Evolutionary conservation across 495 filamentous ascomycete species (phyloP).

Genomic region (Pyrenopolyporus hunteri): DNA sequence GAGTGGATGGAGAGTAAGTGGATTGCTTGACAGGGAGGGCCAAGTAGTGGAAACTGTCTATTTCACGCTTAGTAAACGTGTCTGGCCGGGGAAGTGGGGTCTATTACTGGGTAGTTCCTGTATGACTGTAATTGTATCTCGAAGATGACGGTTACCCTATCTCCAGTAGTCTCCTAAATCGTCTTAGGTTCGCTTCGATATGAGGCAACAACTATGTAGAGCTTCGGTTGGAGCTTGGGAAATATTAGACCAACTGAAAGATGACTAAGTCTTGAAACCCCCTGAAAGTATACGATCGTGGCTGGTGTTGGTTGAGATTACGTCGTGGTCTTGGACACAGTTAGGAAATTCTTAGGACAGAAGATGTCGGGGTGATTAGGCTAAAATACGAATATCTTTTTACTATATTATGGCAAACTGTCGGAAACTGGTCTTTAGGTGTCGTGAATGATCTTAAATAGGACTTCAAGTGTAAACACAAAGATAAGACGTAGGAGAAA

Average conservation of each 20-base stretch:
- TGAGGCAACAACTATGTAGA: too few relatives aligned
- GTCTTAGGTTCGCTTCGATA: too few relatives aligned
- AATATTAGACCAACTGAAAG: not conserved
- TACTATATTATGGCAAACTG: conserved; percentile 20
- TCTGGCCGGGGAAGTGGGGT: not conserved
- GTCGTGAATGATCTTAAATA: conserved; percentile 34
- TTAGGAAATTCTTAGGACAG: conserved; percentile 5
- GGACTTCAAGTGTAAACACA: conserved; percentile 18
- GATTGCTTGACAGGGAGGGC: not conserved
- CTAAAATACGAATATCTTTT: conserved; percentile 28
- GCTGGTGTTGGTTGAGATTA: not conserved
- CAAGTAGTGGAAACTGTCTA: not conserved
- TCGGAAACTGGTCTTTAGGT: conserved; percentile 26
- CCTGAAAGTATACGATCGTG: not conserved
- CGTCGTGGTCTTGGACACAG: conserved; percentile 19
- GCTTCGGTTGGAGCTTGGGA: too few relatives aligned
- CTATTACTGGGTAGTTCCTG: too few relatives aligned
- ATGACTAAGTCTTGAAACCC: not conserved
- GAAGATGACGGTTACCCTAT: too few relatives aligned
- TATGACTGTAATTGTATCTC: too few relatives aligned
- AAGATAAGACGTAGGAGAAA: conserved; percentile 9
- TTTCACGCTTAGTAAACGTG: not conserved
- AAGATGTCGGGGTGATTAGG: conserved; percentile 15
- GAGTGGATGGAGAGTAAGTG: not conserved
- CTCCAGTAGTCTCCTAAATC: too few relatives aligned